Evolutionary conservation across 306 rosid species (phyloP).

Genomic region (Cucumis hystrix): DNA sequence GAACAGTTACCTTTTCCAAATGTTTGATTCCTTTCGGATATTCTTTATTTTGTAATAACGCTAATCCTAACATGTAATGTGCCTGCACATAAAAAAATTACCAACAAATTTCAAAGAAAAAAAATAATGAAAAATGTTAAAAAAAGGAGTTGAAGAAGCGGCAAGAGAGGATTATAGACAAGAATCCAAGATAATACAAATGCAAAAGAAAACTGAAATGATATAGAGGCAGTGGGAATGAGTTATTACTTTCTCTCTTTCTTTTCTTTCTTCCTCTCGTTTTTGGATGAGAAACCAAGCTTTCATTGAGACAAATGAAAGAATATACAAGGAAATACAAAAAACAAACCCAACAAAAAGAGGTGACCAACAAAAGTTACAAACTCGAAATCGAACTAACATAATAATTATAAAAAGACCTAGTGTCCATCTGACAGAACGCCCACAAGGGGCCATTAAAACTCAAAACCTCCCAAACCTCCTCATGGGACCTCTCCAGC

Average conservation of each 20-base stretch:
- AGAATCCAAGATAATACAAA: neutral
- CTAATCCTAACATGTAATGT: slow-evolving; percentile 87
- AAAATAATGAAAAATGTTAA: neutral
- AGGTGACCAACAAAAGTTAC: no score
- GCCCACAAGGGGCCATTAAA: neutral
- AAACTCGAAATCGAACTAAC: no score
- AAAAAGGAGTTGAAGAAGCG: neutral
- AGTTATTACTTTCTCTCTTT: no score
- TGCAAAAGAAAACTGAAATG: no score
- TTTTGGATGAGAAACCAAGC: no score
- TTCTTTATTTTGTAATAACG: slow-evolving; percentile 46
- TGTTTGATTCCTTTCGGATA: slow-evolving; percentile 52
- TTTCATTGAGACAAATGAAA: no score
- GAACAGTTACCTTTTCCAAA: slow-evolving; percentile 58
- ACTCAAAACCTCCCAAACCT: neutral
- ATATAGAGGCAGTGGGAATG: no score
- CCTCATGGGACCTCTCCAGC: neutral
- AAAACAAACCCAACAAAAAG: no score
- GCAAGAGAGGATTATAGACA: neutral
- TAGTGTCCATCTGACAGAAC: no score
- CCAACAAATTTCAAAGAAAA: neutral
- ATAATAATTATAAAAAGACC: no score
- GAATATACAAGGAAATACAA: no score
- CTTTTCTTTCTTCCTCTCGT: no score
- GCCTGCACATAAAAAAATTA: slow-evolving; percentile 39